Evolutionary conservation across 1,284 basidiomycete species (phyloP).

Genomic region (Wolfiporia cocos): DNA sequence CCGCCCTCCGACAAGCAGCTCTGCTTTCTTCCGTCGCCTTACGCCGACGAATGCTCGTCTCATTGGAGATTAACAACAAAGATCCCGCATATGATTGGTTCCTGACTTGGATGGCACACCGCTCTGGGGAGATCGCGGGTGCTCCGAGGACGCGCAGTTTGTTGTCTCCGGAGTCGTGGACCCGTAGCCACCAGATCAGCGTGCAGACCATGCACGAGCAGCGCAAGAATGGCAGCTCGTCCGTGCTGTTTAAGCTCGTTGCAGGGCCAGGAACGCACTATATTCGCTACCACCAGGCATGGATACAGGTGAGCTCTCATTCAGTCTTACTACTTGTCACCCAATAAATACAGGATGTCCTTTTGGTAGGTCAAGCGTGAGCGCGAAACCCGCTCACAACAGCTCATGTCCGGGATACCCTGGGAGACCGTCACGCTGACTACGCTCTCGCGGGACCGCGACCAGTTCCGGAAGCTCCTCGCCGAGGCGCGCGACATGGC

Average conservation of each 20-base stretch:
- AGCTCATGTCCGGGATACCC: constrained; percentile 86
- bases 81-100: constrained; percentile 97
- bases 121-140: constrained; percentile 28
- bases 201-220: constrained; percentile 91
- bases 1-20: constrained; percentile 66
- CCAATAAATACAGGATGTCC: background rate
- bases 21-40: constrained; percentile 71
- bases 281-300: constrained; percentile 85
- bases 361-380: constrained; percentile 82
- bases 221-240: constrained; percentile 83
- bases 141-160: constrained; percentile 23
- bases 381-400: constrained; percentile 89
- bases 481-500: constrained; percentile 88
- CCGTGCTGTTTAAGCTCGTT: constrained; percentile 87
- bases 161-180: constrained; percentile 38
- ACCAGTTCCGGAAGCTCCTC: constrained; percentile 78
- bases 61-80: constrained; percentile 95
- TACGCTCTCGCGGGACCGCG: constrained; percentile 81
- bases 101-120: constrained; percentile 91
- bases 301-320: constrained; percentile 83
- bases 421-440: constrained; percentile 98
- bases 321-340: background rate
- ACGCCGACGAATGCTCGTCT: constrained; percentile 88
- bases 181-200: constrained; percentile 86
- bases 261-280: constrained; percentile 96